phyloP scores from a whole-genome alignment of 352 stramenopile genomes.

The Vaucheria bursata region DNA sequence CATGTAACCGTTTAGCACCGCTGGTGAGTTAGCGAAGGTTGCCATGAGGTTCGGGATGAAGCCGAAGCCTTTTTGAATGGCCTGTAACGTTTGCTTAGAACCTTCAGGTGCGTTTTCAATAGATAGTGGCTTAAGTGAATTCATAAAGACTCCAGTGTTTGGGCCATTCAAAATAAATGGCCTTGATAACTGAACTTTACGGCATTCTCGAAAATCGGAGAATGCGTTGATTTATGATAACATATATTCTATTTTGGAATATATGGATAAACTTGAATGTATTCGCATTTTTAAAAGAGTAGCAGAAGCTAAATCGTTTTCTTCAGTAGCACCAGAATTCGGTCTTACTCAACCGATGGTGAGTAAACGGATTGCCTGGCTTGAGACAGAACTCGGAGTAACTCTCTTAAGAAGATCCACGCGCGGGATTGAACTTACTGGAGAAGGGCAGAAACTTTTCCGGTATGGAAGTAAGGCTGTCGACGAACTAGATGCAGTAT shows the following conservation, averaged over 20 bases:
- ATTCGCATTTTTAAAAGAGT: slow-evolving; percentile 8
- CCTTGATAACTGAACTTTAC: not conserved
- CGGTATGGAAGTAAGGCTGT: not conserved
- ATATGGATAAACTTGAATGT: slow-evolving; percentile 4
- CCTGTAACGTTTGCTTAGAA: not conserved
- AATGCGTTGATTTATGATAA: slow-evolving; percentile 12
- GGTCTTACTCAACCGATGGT: not conserved
- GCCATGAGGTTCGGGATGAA: not conserved
- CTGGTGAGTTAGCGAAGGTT: not conserved
- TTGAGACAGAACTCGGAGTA: not conserved
- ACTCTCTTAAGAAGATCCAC: slow-evolving; percentile 6
- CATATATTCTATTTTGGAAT: slow-evolving; percentile 17
- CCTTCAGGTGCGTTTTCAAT: not conserved
- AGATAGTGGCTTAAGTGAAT: not conserved
- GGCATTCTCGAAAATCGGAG: not conserved
- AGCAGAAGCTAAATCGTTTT: not conserved
- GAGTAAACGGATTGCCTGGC: not conserved
- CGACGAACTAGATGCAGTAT: not conserved
- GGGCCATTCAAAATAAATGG: not conserved
- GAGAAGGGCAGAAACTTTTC: slow-evolving; percentile 44
- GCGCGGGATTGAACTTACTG: not conserved
- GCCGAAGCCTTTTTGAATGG: not conserved
- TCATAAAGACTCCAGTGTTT: slow-evolving; percentile 3
- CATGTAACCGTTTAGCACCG: not conserved
- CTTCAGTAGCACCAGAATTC: slow-evolving; percentile 4